Conservation (phyloP, 495 filamentous ascomycete species). For the Aspergillus biplanus region DNA sequence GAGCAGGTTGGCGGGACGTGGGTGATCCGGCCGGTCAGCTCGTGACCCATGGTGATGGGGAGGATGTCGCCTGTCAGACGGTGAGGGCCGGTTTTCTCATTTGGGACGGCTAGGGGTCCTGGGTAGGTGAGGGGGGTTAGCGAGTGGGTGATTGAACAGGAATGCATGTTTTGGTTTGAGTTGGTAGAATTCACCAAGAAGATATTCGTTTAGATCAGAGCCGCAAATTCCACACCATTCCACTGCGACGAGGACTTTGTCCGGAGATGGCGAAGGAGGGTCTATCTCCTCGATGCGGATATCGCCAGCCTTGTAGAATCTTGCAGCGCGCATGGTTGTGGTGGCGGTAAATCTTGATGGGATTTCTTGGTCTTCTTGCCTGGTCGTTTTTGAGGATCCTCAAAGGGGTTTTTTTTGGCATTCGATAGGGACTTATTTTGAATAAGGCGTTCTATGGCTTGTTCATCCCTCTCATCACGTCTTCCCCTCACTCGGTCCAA, state of each 20-base stretch:
- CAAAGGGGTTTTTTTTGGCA: not conserved
- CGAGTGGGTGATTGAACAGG: not conserved
- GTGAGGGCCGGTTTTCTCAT: slow-evolving; percentile 40
- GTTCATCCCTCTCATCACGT: not conserved
- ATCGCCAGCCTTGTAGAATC: slow-evolving; percentile 21
- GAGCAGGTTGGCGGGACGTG: slow-evolving; percentile 6
- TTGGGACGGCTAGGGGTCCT: slow-evolving; percentile 24
- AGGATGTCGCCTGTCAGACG: slow-evolving; percentile 51
- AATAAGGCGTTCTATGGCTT: not conserved
- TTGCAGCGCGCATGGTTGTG: slow-evolving; percentile 21
- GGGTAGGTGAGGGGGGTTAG: slow-evolving; percentile 27
- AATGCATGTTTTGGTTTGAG: not conserved
- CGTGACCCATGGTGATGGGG: slow-evolving; percentile 56
- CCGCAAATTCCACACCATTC: slow-evolving; percentile 26
- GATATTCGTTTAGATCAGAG: slow-evolving; percentile 54
- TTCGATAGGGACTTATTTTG: not conserved
- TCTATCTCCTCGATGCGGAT: slow-evolving; percentile 21
- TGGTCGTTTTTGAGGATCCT: not conserved
- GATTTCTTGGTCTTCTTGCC: not conserved
- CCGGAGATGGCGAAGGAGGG: not conserved
- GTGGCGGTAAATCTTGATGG: not conserved
- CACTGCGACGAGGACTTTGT: slow-evolving; percentile 38
- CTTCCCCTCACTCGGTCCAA: not conserved
- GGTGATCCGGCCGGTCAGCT: slow-evolving; percentile 46
- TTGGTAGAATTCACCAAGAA: slow-evolving; percentile 31